Conservation (phyloP, 176 grass and related monocot genomes). For the Chrysopogon serrulatus region DNA sequence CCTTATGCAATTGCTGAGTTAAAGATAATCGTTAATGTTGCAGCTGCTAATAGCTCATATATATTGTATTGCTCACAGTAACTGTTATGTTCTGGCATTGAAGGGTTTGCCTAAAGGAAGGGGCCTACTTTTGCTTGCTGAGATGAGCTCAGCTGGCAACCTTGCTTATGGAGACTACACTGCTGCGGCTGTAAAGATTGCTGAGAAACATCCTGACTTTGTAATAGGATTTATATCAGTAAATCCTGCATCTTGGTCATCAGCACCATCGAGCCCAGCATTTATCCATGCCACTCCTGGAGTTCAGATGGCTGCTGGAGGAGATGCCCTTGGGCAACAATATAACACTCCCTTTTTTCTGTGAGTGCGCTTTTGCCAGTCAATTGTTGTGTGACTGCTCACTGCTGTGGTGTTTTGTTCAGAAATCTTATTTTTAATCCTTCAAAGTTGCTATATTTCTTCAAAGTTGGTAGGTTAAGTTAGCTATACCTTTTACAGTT, state of each 20-base stretch:
- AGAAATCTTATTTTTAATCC: not conserved
- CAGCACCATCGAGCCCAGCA: constrained; percentile 32
- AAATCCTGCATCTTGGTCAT: constrained; percentile 79
- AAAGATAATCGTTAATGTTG: not conserved
- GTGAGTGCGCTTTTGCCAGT: constrained; percentile 38
- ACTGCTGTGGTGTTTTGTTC: not conserved
- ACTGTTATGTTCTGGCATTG: constrained; percentile 15
- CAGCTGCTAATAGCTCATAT: not conserved
- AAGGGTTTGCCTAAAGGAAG: constrained; percentile 86
- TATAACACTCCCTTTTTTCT: constrained; percentile 61
- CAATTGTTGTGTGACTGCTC: not conserved
- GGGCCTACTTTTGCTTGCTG: constrained; percentile 78
- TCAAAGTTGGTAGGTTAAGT: not conserved
- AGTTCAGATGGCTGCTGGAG: constrained; percentile 56
- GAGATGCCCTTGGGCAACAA: constrained; percentile 71
- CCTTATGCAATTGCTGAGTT: not conserved
- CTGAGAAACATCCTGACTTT: constrained; percentile 72
- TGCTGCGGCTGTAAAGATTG: constrained; percentile 79
- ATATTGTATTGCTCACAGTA: not conserved
- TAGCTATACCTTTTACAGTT: not conserved
- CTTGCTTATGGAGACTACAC: constrained; percentile 87
- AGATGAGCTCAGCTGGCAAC: constrained; percentile 94
- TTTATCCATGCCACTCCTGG: constrained; percentile 88
- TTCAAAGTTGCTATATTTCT: not conserved
- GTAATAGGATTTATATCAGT: constrained; percentile 95